Conservation (phyloP, 192 early-diverging fungal species). For the Chytriomyces sp. region DNA sequence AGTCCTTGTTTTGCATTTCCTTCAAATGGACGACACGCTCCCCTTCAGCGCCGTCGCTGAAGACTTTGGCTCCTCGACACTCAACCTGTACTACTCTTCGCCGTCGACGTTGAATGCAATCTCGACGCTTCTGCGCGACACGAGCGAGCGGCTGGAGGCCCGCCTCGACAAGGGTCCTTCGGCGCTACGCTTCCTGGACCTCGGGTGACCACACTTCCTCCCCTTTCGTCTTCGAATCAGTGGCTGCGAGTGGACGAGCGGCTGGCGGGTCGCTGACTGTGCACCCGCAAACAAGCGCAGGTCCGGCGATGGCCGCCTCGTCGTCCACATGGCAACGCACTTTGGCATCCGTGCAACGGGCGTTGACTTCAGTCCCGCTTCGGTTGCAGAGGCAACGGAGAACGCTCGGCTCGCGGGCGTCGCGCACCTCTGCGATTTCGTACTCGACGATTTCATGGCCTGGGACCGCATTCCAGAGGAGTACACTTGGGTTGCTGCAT, state of each 20-base stretch:
- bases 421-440: background rate
- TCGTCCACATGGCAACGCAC: conserved; percentile 4
- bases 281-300: background rate
- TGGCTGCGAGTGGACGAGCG: background rate
- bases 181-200: conserved; percentile 1
- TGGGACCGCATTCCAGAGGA: background rate
- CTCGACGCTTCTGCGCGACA: background rate
- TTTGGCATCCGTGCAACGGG: background rate
- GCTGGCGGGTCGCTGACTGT: background rate
- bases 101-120: background rate
- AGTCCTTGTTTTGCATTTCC: too few relatives aligned
- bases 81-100: conserved; percentile 2
- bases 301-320: background rate
- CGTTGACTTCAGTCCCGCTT: background rate
- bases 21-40: background rate
- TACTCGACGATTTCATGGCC: background rate
- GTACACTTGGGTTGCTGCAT: conserved; percentile 8
- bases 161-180: too few relatives aligned
- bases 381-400: background rate
- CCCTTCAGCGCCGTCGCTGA: conserved; percentile 1
- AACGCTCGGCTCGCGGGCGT: background rate
- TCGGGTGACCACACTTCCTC: background rate
- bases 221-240: background rate
- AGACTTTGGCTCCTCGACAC: background rate
- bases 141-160: too few relatives aligned